phyloP scores from a whole-genome alignment of 768 basidiomycete species.

The Lanmaoa rubissima region DNA sequence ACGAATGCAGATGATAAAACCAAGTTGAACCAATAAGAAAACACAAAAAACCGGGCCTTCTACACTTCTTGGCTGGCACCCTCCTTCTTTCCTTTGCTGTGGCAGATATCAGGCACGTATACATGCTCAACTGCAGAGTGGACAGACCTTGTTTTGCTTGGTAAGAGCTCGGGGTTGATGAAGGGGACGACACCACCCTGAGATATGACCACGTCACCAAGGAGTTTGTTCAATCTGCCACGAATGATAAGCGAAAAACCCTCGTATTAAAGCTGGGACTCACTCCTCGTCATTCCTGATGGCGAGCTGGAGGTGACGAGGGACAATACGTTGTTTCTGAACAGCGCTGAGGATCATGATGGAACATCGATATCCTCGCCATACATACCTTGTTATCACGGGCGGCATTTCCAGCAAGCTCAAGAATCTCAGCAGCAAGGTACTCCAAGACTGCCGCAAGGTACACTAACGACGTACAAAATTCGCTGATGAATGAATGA shows the following conservation, averaged over 20 bases:
- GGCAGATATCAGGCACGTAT: conserved; percentile 2
- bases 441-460: conserved; percentile 91
- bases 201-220: conserved; percentile 85
- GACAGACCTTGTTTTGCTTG: conserved; percentile 31
- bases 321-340: conserved; percentile 90
- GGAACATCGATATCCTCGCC: not conserved
- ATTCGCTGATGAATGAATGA: not conserved
- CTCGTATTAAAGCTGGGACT: conserved; percentile 12
- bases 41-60: conserved; percentile 2
- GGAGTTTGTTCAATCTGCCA: conserved; percentile 68
- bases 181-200: conserved; percentile 85
- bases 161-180: conserved; percentile 48
- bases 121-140: not conserved
- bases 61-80: conserved; percentile 34
- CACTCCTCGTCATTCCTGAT: conserved; percentile 90
- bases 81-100: conserved; percentile 36
- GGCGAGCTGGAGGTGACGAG: conserved; percentile 88
- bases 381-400: conserved; percentile 34
- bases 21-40: conserved; percentile 16
- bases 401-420: conserved; percentile 83
- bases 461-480: conserved; percentile 53
- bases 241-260: not conserved
- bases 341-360: not conserved
- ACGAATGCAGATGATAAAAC: conserved; percentile 28
- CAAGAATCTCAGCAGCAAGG: conserved; percentile 90